Conservation (phyloP, 352 stramenopile species). For the Thalassiosira livingstoniorum region DNA sequence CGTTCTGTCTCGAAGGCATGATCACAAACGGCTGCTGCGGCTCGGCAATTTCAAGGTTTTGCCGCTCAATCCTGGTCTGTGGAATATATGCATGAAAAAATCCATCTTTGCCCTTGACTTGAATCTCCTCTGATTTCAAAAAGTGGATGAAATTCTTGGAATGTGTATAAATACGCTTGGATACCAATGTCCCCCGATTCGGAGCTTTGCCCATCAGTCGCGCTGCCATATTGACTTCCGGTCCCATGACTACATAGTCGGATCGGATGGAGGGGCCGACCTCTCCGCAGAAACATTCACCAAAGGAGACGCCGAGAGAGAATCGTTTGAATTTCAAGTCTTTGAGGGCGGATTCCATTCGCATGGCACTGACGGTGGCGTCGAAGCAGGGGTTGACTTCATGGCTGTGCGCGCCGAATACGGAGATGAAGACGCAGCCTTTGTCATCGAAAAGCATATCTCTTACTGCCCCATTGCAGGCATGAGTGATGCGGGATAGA, state of each 20-base stretch:
- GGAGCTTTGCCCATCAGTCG: conserved; percentile 76
- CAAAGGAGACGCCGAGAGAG: conserved; percentile 73
- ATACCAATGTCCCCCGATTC: conserved; percentile 68
- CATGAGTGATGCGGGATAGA: conserved; percentile 66
- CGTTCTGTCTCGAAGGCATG: conserved; percentile 64
- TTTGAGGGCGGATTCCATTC: conserved; percentile 73
- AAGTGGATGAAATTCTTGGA: conserved; percentile 70
- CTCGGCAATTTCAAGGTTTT: conserved; percentile 56
- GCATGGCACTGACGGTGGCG: conserved; percentile 68
- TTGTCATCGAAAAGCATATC: conserved; percentile 84
- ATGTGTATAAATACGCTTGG: conserved; percentile 67
- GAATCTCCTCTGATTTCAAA: conserved; percentile 65
- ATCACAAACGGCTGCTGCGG: conserved; percentile 63
- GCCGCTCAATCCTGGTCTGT: conserved; percentile 55
- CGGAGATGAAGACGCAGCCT: conserved; percentile 81
- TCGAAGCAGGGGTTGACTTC: conserved; percentile 71
- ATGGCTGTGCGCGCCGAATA: conserved; percentile 77
- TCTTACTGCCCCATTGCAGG: conserved; percentile 73
- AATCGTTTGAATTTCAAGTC: conserved; percentile 62
- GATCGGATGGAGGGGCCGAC: conserved; percentile 63
- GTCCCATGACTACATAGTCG: conserved; percentile 81
- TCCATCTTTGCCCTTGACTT: conserved; percentile 68
- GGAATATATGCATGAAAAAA: conserved; percentile 70
- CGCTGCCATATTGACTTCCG: conserved; percentile 77
- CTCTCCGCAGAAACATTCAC: conserved; percentile 78